Evolutionary conservation across 2,329 filamentous ascomycete genomes (phyloP).

Genomic region (Neonectria sp.): DNA sequence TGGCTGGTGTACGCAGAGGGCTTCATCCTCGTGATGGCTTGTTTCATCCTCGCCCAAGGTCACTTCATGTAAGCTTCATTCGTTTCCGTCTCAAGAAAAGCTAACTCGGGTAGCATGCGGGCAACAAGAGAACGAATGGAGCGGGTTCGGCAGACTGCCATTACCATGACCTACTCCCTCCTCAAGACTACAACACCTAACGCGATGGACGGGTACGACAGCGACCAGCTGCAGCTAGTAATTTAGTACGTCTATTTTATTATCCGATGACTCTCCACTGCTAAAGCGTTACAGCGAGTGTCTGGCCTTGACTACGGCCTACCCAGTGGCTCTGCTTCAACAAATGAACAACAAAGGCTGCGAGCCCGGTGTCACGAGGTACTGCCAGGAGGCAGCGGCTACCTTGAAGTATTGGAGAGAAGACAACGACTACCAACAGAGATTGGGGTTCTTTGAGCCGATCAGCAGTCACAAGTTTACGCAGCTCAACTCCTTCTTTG

Average conservation of each 20-base stretch:
- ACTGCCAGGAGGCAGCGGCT: conserved; percentile 40
- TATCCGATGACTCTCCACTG: neutral
- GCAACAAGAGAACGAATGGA: conserved; percentile 44
- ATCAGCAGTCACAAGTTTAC: neutral
- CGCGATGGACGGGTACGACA: neutral
- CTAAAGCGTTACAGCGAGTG: conserved; percentile 44
- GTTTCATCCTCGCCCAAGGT: conserved; percentile 43
- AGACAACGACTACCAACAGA: conserved; percentile 11
- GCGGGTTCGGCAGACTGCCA: conserved; percentile 32
- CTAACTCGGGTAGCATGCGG: conserved; percentile 33
- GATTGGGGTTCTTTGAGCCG: neutral
- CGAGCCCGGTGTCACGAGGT: conserved; percentile 44
- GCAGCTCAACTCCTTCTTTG: conserved; percentile 44
- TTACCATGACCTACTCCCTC: conserved; percentile 41
- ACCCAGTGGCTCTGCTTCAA: conserved; percentile 45
- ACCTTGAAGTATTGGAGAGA: conserved; percentile 36
- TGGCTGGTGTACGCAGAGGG: conserved; percentile 31
- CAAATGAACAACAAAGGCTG: conserved; percentile 43
- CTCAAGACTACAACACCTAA: conserved; percentile 38
- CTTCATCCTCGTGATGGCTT: conserved; percentile 20
- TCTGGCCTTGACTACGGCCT: conserved; percentile 45
- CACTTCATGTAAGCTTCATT: conserved; percentile 34
- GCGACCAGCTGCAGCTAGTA: conserved; percentile 34
- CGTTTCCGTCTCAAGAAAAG: neutral
- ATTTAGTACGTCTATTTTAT: conserved; percentile 39